These are phyloP conservation scores for Mastigamoeba balamuthi DNA, from an alignment of 78 protist species.

Conservation along the genomic window DNA sequence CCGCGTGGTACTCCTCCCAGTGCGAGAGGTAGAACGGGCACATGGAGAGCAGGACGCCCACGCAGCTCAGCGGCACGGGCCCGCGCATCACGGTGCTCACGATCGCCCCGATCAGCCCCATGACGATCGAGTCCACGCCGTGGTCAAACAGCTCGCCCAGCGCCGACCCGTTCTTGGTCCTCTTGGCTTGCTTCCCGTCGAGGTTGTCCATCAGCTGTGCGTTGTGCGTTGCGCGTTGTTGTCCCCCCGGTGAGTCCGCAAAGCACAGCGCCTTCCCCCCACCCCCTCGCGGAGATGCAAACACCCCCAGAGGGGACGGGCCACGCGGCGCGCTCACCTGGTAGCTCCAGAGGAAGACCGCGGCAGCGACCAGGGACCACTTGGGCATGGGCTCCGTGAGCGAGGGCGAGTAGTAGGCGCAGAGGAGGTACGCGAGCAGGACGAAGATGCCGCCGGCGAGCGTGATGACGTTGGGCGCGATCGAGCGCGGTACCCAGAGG, in stretches of 20 bases:
- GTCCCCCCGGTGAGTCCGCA: too few relatives aligned
- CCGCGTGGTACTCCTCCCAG: constrained; percentile 61
- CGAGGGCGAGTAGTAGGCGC: not conserved
- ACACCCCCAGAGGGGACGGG: too few relatives aligned
- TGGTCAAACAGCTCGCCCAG: constrained; percentile 73
- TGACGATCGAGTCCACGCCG: constrained; percentile 13
- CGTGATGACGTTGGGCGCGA: not conserved
- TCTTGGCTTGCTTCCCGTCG: constrained; percentile 75
- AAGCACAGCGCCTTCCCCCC: too few relatives aligned
- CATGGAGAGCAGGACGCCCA: constrained; percentile 17
- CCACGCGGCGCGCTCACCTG: too few relatives aligned
- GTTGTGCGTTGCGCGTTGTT: too few relatives aligned
- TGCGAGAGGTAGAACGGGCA: constrained; percentile 49
- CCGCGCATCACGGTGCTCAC: constrained; percentile 16
- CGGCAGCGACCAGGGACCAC: not conserved
- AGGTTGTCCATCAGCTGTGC: constrained; percentile 51
- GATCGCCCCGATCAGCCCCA: not conserved
- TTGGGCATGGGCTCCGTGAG: not conserved
- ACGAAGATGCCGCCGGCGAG: not conserved
- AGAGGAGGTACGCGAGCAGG: not conserved
- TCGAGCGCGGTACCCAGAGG: not conserved
- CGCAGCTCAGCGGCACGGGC: constrained; percentile 26
- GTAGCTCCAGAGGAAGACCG: not conserved
- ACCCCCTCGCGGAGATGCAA: too few relatives aligned
- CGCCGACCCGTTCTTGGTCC: constrained; percentile 64